Evolutionary conservation across 208 protist species (phyloP).

Genomic region (Trypanosoma vivax): DNA sequence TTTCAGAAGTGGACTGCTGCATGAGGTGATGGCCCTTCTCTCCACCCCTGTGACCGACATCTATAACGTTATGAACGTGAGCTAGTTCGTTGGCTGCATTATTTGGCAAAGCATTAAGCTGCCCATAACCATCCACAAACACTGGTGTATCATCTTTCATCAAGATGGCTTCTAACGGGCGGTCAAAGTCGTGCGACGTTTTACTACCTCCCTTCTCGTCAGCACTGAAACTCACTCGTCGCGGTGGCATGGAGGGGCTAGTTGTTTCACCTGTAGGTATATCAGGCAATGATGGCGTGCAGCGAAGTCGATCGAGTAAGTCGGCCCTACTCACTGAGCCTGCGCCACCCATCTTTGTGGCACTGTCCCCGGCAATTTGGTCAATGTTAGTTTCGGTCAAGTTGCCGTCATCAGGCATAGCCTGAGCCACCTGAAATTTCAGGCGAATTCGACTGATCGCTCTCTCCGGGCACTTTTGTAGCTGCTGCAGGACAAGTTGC

Average conservation of each 20-base stretch:
- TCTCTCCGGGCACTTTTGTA: conserved; percentile 34
- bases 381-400: background rate
- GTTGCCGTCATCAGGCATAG: conserved; percentile 1
- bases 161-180: conserved; percentile 11
- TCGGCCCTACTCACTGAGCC: background rate
- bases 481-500: conserved; percentile 30
- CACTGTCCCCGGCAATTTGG: no score
- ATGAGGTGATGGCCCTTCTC: background rate
- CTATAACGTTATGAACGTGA: background rate
- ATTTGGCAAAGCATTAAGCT: conserved; percentile 20
- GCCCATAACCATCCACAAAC: conserved; percentile 66
- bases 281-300: background rate
- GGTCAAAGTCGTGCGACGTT: background rate
- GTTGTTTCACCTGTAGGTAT: background rate
- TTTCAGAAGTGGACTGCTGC: background rate
- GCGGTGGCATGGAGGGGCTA: background rate
- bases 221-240: background rate
- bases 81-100: background rate
- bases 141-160: conserved; percentile 15
- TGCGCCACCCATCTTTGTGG: no score
- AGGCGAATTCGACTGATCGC: conserved; percentile 46
- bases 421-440: conserved; percentile 28
- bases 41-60: background rate
- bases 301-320: conserved; percentile 11
- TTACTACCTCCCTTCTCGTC: conserved; percentile 1